phyloP scores from a whole-genome alignment of 202 grass and related monocot genomes.

The Hordeum pubiflorum region DNA sequence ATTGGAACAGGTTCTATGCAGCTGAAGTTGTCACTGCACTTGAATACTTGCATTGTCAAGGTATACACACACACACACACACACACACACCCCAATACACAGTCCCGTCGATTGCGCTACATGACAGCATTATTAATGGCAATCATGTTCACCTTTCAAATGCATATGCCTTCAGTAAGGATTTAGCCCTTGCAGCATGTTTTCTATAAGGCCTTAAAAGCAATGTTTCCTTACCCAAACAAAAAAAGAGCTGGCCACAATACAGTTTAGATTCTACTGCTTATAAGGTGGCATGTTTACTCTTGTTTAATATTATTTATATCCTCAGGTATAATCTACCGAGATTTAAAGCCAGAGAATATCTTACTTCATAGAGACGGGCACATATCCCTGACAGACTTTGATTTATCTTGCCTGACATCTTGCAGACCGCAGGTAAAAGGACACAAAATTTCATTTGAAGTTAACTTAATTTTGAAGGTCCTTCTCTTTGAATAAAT shows the following conservation, averaged over 20 bases:
- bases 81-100: not conserved
- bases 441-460: not conserved
- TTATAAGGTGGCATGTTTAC: not conserved
- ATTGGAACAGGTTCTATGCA: conserved; percentile 67
- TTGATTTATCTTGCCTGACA: conserved; percentile 87
- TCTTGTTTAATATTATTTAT: not conserved
- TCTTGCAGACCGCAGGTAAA: conserved; percentile 70
- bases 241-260: not conserved
- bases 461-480: not conserved
- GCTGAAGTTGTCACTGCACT: conserved; percentile 83
- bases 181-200: not conserved
- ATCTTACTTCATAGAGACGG: conserved; percentile 78
- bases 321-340: conserved; percentile 76
- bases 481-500: conserved; percentile 8
- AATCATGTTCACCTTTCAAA: not conserved
- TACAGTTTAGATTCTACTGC: conserved; percentile 6
- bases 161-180: not conserved
- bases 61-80: conserved; percentile 17
- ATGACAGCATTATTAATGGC: not conserved
- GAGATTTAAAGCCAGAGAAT: conserved; percentile 92
- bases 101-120: not conserved
- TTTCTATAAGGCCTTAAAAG: not conserved
- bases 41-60: conserved; percentile 96
- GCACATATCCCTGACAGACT: conserved; percentile 79
- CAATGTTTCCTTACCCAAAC: not conserved